Evolutionary conservation across 768 basidiomycete genomes (phyloP), one percentile per base, ranked within the genome.

Genomic region (Gyrodon lividus): DNA sequence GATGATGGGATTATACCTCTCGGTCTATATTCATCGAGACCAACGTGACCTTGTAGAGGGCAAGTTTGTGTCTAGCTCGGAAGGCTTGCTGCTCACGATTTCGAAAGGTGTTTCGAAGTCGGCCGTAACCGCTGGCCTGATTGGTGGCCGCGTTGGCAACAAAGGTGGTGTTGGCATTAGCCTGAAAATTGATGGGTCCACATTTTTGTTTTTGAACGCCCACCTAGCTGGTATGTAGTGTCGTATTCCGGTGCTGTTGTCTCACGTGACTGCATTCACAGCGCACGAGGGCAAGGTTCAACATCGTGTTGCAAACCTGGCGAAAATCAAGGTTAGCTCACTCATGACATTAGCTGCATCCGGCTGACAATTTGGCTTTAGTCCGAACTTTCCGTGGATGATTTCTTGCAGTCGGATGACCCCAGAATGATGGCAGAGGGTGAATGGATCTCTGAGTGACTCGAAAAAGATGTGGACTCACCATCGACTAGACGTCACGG

Each of bases 121-220:
- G 13, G 82, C 84, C 17, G 95, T 98, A 1, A 87, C 93, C 1
- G 82, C 95, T 14, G 95, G 95, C 4, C 73, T 97, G 20, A 90
- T 96, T 23, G 92, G 92, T 3, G 95, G 95, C 0, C 73, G 95
- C 42, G 77, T 97, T 2, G 95, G 95, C 5, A 98, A 98, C 65
- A 98, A 98, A 65, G 83, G 95, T 1, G 91, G 88, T 14, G 90
- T 95, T 22, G 94, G 91, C n/a, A 86, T 97, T 55, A 89, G 87
- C 53, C 69, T 96, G 39, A 86, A 92, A 58, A 74, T 98, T 17
- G 84, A 82, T 42, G 87, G 85, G n/a, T 85, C 82, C 20, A 87
- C 91, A 0, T 77, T 97, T 40, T 74, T 98, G 12, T 96, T 98
- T 67, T 70, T 97, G 60, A 97, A 96, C 59, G 88, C 91, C 0